These are phyloP conservation scores for Saussurea involucrata DNA, from an alignment of 129 eudicot species.

Conservation along the genomic window DNA sequence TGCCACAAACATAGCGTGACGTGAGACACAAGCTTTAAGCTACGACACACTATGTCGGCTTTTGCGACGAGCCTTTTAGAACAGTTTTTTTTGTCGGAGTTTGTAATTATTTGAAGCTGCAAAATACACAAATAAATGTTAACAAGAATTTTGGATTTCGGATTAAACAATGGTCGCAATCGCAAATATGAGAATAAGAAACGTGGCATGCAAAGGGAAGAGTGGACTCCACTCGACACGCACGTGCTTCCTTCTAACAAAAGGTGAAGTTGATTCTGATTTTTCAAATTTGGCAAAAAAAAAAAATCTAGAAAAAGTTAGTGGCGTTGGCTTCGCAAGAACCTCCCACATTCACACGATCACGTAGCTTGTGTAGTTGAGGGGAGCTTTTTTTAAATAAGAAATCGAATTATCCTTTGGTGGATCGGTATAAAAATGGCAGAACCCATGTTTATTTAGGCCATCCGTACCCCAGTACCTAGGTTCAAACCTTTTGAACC, in stretches of 20 bases:
- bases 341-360: neutral
- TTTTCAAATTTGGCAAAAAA: neutral
- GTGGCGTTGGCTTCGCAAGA: neutral
- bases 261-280: neutral
- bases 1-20: too few relatives aligned
- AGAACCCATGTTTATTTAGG: constrained; percentile 12
- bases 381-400: neutral
- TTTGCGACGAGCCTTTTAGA: too few relatives aligned
- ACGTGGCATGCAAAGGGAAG: constrained; percentile 27
- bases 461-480: too few relatives aligned
- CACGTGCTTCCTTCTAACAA: constrained; percentile 3
- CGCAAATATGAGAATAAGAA: neutral
- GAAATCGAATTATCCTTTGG: neutral
- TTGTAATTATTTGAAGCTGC: neutral
- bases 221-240: neutral
- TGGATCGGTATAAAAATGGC: constrained; percentile 3
- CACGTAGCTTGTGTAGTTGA: neutral
- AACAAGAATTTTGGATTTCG: neutral
- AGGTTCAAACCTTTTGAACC: too few relatives aligned
- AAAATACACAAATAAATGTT: constrained; percentile 28
- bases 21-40: neutral
- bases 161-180: neutral
- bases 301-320: constrained; percentile 1
- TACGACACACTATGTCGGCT: too few relatives aligned
- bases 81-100: too few relatives aligned